Evolutionary conservation across 495 filamentous ascomycete genomes (phyloP).

Genomic region (Penicillium bovifimosum): DNA sequence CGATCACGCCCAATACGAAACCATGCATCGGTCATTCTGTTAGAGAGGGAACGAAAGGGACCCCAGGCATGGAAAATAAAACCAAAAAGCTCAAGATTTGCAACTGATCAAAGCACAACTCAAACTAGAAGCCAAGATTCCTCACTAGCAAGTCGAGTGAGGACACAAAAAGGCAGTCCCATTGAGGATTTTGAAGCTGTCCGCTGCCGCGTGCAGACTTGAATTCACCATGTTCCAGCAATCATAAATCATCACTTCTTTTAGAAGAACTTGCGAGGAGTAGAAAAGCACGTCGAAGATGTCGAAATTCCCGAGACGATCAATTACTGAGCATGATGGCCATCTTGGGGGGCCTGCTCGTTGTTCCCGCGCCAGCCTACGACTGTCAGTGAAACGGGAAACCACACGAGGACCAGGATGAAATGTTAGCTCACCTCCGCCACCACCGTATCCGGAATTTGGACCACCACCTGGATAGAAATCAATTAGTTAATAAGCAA

Average conservation of each 20-base stretch:
- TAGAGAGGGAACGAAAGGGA: neutral
- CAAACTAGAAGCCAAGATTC: neutral
- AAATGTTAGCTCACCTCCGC: conserved; percentile 29
- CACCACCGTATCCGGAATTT: conserved; percentile 31
- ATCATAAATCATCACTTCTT: conserved; percentile 13
- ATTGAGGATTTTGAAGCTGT: neutral
- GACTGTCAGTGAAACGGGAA: neutral
- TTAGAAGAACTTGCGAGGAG: conserved; percentile 1
- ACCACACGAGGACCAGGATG: neutral
- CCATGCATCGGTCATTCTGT: neutral
- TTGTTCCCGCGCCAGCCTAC: conserved; percentile 33
- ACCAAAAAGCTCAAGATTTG: neutral
- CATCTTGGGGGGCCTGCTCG: conserved; percentile 19
- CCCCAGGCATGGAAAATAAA: neutral
- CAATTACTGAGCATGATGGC: conserved; percentile 10
- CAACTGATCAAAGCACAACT: neutral
- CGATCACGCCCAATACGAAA: neutral
- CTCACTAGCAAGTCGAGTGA: neutral
- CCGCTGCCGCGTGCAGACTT: neutral
- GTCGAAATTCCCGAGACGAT: neutral
- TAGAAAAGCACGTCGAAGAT: neutral
- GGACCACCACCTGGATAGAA: conserved; percentile 19
- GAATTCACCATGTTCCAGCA: conserved; percentile 11
- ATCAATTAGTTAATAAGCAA: neutral
- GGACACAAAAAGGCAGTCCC: neutral